Evolutionary conservation across 495 filamentous ascomycete species (phyloP), one percentile per base, ranked within the genome.

Genomic region (Hyaloscypha hepaticicola): DNA sequence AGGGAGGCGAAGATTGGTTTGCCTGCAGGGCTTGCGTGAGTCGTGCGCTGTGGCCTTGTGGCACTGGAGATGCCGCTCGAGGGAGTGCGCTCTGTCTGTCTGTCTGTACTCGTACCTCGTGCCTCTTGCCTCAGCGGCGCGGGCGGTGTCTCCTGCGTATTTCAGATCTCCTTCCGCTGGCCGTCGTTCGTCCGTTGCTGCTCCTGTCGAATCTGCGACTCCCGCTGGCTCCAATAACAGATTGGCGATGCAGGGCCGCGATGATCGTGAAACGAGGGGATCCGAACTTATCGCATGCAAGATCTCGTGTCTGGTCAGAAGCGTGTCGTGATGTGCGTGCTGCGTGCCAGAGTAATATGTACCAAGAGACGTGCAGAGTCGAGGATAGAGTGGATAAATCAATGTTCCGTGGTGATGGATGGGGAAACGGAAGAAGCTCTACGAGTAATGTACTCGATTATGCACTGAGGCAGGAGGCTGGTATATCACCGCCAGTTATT

Each of bases 401-500:
- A 22, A 28, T 56, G n/a, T 21, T 55, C 33, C 48, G 34, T 45
- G 11, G 22, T 55, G 48, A 45, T 45, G 38, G 26, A 48, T 34
- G 52, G 22, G 53, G 28, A n/a, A 57, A 11, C 5, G 50, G 50
- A 25, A 27, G 21, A n/a, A 27, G 50, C 22, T 45, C 38, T 53
- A 26, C 25, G 21, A 53, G 60, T 61, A 33, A 68, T 64, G 33
- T 68, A 63, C 55, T 31, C 49, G 64, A 49, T 68, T 65, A 68
- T 68, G 66, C 66, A 64, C 11, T 12, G 38, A 22, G 21, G 55
- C 52, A 31, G 56, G 66, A 65, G 66, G 62, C 51, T 65, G 63
- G 66, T 65, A 68, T 68, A 64, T 65, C 62, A 48, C 31, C 16
- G 57, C 66, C 66, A 65, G 8, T 58, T 62, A 68, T 64, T 55